Base-by-base conservation (phyloP, 495 filamentous ascomycete genomes). In the Extremus antarcticus region DNA sequence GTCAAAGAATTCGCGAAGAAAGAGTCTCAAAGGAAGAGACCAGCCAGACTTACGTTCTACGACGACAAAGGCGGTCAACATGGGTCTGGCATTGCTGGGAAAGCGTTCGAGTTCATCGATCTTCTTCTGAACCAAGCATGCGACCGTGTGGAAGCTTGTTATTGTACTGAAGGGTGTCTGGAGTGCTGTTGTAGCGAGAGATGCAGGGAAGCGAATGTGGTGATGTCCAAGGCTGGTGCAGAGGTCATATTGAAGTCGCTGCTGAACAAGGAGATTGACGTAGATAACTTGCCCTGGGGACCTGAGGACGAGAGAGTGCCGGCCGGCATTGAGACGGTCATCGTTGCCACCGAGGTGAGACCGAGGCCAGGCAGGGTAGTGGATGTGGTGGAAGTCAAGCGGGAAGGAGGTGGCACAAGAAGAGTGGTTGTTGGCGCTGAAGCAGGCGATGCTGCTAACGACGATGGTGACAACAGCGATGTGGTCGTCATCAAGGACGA, bases 51-150 rank as follows among this genome's bases (percentile, higher is more conserved):
- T 53, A 95, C 88, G 0, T 95, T 98, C 70, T 97, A 95, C 68
- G 92, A 98, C 63, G 84, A 88, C 9, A 92, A 92, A 67, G 92
- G 90, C 19, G 92, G 91, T 0, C 76, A 83, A 0, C 81, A 79
- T 47, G 90, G 89, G 0, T 84, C 82, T 1, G 94, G 92, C 3
- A 90, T 96, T 56, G 86, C 84, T 47, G 84, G 79, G 25, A 95
- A 95, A 66, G 91, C 90, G 0, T 96, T 96, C 63, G 89, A 96
- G 65, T 94, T 94, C 63, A 74, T 94, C 20, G 88, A 94, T 60
- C 60, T 85, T 39, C 68, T 96, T 39, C 76, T 97, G 10, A 70
- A 73, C 29, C 85, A 88, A 56, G 91, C 91, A 4, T 76, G 91
- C n/a, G 75, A 82, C 53, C 76, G 91, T 21, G 82, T 97, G 3